Evolutionary conservation across 1,284 basidiomycete species (phyloP).

Genomic region (Pseudozyma hubeiensis): DNA sequence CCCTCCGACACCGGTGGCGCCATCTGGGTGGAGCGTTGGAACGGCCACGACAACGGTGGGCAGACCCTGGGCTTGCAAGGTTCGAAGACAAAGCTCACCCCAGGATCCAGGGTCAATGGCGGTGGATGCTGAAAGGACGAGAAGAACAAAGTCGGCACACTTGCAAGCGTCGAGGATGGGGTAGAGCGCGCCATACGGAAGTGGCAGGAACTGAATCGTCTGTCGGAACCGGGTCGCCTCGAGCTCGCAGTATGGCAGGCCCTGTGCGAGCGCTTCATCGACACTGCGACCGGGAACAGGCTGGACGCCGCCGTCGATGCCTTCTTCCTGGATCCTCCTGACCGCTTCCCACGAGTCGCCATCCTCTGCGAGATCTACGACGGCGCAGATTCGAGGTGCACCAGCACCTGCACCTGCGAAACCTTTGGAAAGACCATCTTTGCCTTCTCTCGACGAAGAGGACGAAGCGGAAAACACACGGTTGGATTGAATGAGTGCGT

Average conservation of each 20-base stretch:
- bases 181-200: slow-evolving; percentile 74
- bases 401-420: slow-evolving; percentile 73
- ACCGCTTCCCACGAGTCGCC: slow-evolving; percentile 74
- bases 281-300: slow-evolving; percentile 54
- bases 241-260: slow-evolving; percentile 54
- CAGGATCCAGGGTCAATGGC: slow-evolving; percentile 80
- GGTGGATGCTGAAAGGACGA: slow-evolving; percentile 81
- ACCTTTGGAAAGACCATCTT: slow-evolving; percentile 71
- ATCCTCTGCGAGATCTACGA: slow-evolving; percentile 81
- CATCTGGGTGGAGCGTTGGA: slow-evolving; percentile 51
- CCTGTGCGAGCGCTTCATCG: slow-evolving; percentile 41
- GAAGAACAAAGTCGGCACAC: slow-evolving; percentile 89
- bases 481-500: slow-evolving; percentile 59
- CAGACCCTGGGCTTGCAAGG: slow-evolving; percentile 75
- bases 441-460: slow-evolving; percentile 28
- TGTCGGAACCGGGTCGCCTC: slow-evolving; percentile 86
- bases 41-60: slow-evolving; percentile 79
- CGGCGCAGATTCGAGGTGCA: slow-evolving; percentile 81
- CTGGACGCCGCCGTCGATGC: slow-evolving; percentile 73
- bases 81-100: slow-evolving; percentile 91
- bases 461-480: slow-evolving; percentile 49
- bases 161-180: slow-evolving; percentile 86
- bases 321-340: slow-evolving; percentile 75
- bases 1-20: slow-evolving; percentile 41
- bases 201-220: slow-evolving; percentile 82